A percentile compares a stretch with the other conserved stretches of the same genome.
phyloP scores from a whole-genome alignment of 1,284 basidiomycete genomes.

The Stygiomarasmius scandens region DNA sequence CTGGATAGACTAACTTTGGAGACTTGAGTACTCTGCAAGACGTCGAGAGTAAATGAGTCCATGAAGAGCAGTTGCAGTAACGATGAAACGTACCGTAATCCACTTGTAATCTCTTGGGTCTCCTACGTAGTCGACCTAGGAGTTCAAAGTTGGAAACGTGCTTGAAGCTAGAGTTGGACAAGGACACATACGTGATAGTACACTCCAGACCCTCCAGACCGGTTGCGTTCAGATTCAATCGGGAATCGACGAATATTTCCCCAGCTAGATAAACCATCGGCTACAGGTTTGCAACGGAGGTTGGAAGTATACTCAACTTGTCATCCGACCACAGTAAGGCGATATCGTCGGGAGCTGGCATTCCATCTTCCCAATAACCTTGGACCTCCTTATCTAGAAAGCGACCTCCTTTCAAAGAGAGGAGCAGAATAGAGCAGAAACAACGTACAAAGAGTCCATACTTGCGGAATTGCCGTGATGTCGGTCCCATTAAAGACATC shows the following conservation, averaged over 20 bases:
- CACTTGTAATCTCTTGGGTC: constrained; percentile 63
- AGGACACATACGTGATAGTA: constrained; percentile 63
- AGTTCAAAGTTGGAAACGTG: no score
- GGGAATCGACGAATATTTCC: constrained; percentile 65
- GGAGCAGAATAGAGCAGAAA: neutral
- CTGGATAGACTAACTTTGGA: constrained; percentile 35
- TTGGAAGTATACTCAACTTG: constrained; percentile 38
- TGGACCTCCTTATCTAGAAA: constrained; percentile 63
- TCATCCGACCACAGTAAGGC: constrained; percentile 65
- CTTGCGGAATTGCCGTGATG: constrained; percentile 58
- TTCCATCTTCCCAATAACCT: constrained; percentile 65
- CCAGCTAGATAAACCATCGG: constrained; percentile 39
- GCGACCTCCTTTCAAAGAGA: neutral
- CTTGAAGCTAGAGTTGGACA: no score
- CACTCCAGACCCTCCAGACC: constrained; percentile 66
- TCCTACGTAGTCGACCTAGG: constrained; percentile 43
- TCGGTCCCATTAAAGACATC: constrained; percentile 54
- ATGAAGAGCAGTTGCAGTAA: neutral
- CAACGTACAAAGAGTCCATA: constrained; percentile 65
- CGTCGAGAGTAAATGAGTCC: neutral
- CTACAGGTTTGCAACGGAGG: no score
- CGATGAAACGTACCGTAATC: constrained; percentile 47
- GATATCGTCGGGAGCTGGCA: constrained; percentile 58
- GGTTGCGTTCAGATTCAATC: constrained; percentile 49
- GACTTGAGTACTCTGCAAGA: constrained; percentile 43